These are phyloP conservation scores for Vaccinium vitisidaea DNA, from an alignment of 148 eudicot genomes.

Conservation along the genomic window DNA sequence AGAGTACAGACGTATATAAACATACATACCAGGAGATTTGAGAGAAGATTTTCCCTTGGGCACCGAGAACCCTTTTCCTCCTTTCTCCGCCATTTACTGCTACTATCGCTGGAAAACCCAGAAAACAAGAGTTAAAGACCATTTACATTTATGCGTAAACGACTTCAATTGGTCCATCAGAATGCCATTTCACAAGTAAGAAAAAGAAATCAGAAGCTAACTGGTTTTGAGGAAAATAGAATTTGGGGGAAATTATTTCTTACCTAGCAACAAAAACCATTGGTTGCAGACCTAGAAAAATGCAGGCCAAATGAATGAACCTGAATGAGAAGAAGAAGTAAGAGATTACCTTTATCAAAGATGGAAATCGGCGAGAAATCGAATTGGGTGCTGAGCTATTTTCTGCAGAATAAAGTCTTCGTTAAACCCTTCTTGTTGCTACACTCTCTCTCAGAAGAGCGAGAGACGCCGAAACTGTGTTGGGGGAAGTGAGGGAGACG, in stretches of 20 bases:
- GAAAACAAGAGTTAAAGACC: neutral
- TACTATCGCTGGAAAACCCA: neutral
- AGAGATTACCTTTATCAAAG: neutral
- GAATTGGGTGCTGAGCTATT: neutral
- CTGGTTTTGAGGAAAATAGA: neutral
- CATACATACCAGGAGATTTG: slow-evolving; percentile 24
- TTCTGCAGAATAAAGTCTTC: neutral
- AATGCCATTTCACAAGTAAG: neutral
- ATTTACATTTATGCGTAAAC: neutral
- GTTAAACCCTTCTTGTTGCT: neutral
- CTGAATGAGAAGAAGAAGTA: neutral
- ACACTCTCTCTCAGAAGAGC: neutral
- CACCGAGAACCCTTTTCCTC: slow-evolving; percentile 25
- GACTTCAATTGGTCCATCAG: neutral
- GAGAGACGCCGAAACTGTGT: neutral
- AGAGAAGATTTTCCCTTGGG: slow-evolving; percentile 32
- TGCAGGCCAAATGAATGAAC: neutral
- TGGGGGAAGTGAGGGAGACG: no score
- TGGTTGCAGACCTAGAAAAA: neutral
- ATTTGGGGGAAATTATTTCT: neutral
- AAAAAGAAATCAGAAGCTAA: neutral
- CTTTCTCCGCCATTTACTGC: slow-evolving; percentile 29
- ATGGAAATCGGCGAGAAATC: neutral
- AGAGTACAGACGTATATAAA: neutral
- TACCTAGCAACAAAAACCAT: neutral